A percentile compares a stretch with the other conserved stretches of the same genome.
phyloP scores from a whole-genome alignment of 2,329 filamentous ascomycete species.

The Acrodontium crateriforme region DNA sequence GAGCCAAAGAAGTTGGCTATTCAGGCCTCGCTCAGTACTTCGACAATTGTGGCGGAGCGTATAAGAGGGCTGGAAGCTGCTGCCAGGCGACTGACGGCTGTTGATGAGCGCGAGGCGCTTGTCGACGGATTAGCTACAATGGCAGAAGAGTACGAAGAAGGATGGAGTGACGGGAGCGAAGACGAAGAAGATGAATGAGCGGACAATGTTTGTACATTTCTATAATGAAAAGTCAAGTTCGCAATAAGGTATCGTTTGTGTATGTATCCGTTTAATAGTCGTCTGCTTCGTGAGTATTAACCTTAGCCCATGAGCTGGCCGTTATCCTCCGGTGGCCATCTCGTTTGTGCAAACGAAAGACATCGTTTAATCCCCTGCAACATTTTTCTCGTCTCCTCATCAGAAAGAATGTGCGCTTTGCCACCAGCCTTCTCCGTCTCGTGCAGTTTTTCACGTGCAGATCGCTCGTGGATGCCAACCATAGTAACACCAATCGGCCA shows the following conservation, averaged over 20 bases:
- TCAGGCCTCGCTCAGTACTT: constrained; percentile 51
- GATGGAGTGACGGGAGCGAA: constrained; percentile 63
- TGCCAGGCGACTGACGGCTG: constrained; percentile 46
- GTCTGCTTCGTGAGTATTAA: no score
- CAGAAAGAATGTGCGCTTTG: constrained; percentile 82
- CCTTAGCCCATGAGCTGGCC: constrained; percentile 88
- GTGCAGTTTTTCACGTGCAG: constrained; percentile 87
- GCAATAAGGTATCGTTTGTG: no score
- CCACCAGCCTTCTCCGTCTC: constrained; percentile 42
- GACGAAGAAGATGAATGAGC: constrained; percentile 39
- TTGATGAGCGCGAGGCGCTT: constrained; percentile 76
- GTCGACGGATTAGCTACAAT: constrained; percentile 69
- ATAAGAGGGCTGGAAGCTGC: constrained; percentile 42
- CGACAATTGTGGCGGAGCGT: constrained; percentile 55
- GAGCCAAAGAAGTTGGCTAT: constrained; percentile 30
- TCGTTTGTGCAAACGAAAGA: constrained; percentile 87
- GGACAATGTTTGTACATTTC: no score
- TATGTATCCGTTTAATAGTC: no score
- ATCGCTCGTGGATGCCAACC: constrained; percentile 98
- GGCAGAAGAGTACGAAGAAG: constrained; percentile 77
- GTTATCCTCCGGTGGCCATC: constrained; percentile 88
- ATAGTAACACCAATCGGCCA: constrained; percentile 99
- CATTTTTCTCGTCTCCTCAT: constrained; percentile 90
- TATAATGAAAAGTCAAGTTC: no score
- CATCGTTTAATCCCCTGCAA: constrained; percentile 96